Conservation (phyloP, 176 grass and related monocot species). For the Carex pumila region DNA sequence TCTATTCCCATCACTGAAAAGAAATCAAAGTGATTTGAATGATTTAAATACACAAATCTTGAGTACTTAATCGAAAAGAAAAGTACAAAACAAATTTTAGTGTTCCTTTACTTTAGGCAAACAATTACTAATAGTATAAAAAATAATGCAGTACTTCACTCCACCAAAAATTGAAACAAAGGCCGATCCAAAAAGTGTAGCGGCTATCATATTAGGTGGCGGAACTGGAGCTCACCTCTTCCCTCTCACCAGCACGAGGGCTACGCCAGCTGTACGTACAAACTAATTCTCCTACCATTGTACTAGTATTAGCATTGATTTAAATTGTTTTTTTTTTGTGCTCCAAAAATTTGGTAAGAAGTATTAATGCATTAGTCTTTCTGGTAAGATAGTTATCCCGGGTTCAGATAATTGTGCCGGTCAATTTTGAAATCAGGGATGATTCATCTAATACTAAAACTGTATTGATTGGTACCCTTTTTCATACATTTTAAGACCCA, state of each 20-base stretch:
- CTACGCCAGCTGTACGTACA: constrained; percentile 77
- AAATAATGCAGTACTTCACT: constrained; percentile 36
- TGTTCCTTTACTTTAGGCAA: background rate
- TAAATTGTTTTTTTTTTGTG: background rate
- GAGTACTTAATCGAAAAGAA: background rate
- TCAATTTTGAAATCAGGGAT: constrained; percentile 15
- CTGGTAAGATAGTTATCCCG: constrained; percentile 20
- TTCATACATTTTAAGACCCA: background rate
- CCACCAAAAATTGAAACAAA: constrained; percentile 47
- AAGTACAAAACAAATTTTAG: background rate
- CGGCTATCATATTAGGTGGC: constrained; percentile 77
- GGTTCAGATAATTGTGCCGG: constrained; percentile 18
- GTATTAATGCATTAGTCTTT: constrained; percentile 4
- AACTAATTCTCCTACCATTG: background rate
- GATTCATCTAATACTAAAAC: background rate
- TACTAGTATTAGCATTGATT: background rate
- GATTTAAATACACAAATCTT: constrained; percentile 25
- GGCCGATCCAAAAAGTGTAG: constrained; percentile 75
- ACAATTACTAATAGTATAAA: background rate
- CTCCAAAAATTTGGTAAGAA: background rate
- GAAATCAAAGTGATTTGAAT: background rate
- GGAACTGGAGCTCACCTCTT: constrained; percentile 70
- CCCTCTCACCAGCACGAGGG: constrained; percentile 88
- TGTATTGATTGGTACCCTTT: constrained; percentile 5
- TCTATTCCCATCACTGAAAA: background rate